A percentile compares a stretch with the other conserved stretches of the same genome.
Evolutionary conservation across 164 flowering plant species (phyloP).

Genomic region (Magnolia sinica): DNA sequence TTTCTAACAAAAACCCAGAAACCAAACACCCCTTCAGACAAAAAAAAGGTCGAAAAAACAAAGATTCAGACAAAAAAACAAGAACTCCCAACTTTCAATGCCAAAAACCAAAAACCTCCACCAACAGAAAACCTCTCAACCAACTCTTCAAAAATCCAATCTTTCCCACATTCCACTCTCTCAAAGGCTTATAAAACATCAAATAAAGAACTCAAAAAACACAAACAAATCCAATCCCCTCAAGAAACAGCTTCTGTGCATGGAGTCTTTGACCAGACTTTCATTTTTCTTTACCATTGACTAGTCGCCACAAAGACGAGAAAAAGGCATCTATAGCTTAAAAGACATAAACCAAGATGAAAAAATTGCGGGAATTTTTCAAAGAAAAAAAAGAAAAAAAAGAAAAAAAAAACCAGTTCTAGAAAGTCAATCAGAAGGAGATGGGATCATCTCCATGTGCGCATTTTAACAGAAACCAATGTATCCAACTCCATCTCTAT

Average conservation of each 20-base stretch:
- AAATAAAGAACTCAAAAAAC: background rate
- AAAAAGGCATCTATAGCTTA: background rate
- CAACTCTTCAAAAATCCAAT: conserved; percentile 9
- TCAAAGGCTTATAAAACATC: conserved; percentile 4
- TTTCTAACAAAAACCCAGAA: background rate
- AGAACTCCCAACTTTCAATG: background rate
- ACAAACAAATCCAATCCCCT: background rate
- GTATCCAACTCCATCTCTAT: background rate
- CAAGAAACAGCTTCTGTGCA: background rate
- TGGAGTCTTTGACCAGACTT: conserved; percentile 1
- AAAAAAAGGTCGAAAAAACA: background rate
- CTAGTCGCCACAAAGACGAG: conserved; percentile 14
- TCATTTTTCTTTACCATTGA: conserved; percentile 6
- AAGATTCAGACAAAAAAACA: background rate
- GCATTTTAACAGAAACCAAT: background rate
- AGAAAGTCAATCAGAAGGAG: background rate
- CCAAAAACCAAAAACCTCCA: background rate
- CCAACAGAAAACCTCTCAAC: background rate
- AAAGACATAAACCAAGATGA: background rate
- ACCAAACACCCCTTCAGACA: background rate
- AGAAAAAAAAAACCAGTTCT: background rate
- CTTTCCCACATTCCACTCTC: background rate
- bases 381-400: no score
- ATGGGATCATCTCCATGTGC: background rate
- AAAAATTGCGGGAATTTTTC: background rate